phyloP scores from a whole-genome alignment of 2,329 filamentous ascomycete species.

The Colletotrichum sansevieriae region DNA sequence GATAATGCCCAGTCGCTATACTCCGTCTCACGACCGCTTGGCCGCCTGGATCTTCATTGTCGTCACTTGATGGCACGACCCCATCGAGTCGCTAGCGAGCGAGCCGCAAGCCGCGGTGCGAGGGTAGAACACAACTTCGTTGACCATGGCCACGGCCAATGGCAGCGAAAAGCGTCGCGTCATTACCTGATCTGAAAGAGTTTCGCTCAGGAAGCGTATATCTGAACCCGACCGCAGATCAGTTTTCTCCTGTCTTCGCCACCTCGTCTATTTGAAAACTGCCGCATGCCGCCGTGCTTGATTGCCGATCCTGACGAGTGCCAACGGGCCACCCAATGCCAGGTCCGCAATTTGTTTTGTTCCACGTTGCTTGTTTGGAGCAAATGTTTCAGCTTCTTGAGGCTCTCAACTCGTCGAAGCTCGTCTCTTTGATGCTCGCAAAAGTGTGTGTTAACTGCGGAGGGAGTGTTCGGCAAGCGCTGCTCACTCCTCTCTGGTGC shows the following conservation, averaged over 20 bases:
- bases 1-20: background rate
- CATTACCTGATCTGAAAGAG: background rate
- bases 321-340: slow-evolving; percentile 3
- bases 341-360: slow-evolving; percentile 10
- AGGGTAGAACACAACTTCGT: background rate
- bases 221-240: slow-evolving; percentile 3
- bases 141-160: background rate
- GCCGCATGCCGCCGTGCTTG: slow-evolving; percentile 5
- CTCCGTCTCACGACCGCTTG: background rate
- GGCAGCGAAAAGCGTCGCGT: background rate
- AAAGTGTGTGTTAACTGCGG: no score
- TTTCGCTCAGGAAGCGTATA: no score
- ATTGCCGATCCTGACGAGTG: background rate
- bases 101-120: background rate
- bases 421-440: slow-evolving; percentile 3
- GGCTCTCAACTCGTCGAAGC: slow-evolving; percentile 3
- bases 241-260: slow-evolving; percentile 4
- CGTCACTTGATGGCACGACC: background rate
- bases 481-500: background rate
- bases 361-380: background rate
- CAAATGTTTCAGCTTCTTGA: background rate
- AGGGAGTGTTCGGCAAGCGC: background rate
- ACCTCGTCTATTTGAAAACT: slow-evolving; percentile 15
- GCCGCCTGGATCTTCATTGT: slow-evolving; percentile 6
- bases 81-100: background rate